These are phyloP conservation scores for Tulasnella sp. DNA, from an alignment of 768 basidiomycete species.

Conservation along the genomic window DNA sequence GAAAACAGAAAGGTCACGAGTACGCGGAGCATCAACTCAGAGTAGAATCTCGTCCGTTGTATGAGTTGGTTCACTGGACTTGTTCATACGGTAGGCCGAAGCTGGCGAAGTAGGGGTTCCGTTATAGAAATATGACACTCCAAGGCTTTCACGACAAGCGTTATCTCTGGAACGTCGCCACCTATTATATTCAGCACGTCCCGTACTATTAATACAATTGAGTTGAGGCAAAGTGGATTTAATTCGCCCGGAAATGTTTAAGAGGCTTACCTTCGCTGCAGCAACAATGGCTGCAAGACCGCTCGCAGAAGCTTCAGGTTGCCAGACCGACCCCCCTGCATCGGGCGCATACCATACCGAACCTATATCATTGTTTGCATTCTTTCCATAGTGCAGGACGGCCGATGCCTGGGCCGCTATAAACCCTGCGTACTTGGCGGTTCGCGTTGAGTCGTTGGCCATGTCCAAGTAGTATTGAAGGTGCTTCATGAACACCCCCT, in stretches of 20 bases:
- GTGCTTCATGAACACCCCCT: constrained; percentile 29
- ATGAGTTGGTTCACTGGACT: no score
- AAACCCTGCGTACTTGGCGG: constrained; percentile 33
- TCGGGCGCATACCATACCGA: constrained; percentile 17
- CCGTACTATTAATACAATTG: constrained; percentile 31
- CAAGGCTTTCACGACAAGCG: no score
- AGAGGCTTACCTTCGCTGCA: constrained; percentile 23
- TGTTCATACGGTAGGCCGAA: no score
- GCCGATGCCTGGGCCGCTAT: constrained; percentile 33
- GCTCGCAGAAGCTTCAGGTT: constrained; percentile 26
- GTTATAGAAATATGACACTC: no score
- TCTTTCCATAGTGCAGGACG: constrained; percentile 37
- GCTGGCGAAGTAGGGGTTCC: no score
- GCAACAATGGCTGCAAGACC: constrained; percentile 27
- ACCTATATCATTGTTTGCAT: constrained; percentile 34
- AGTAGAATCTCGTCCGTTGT: no score
- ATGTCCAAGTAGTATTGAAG: constrained; percentile 40
- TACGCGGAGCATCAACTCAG: no score
- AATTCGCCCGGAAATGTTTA: no score
- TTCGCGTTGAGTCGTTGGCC: constrained; percentile 24
- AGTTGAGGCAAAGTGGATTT: no score
- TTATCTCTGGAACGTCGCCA: no score
- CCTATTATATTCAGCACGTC: no score
- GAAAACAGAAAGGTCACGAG: no score
- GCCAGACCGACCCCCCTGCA: constrained; percentile 27